These are phyloP conservation scores for Aspergillus piperis DNA, from an alignment of 2,329 filamentous ascomycete genomes.

Conservation along the genomic window DNA sequence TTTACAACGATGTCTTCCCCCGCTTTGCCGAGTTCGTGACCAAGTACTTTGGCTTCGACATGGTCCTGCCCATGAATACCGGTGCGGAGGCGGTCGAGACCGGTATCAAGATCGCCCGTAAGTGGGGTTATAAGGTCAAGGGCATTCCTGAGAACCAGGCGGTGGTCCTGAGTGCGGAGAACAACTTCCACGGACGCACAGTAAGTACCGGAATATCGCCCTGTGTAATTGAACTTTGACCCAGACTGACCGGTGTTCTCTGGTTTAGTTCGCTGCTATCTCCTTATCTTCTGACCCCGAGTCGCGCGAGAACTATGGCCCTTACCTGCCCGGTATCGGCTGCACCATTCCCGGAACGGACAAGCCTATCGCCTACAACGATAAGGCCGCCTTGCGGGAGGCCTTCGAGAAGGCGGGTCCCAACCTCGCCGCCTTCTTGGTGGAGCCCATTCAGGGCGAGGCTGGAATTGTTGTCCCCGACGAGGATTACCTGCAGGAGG, in stretches of 20 bases:
- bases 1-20: conserved; percentile 98
- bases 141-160: conserved; percentile 82
- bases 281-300: conserved; percentile 95
- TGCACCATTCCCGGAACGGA: conserved; percentile 73
- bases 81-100: conserved; percentile 96
- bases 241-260: background rate
- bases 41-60: conserved; percentile 88
- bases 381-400: conserved; percentile 75
- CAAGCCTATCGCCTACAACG: conserved; percentile 81
- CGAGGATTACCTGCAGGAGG: conserved; percentile 78
- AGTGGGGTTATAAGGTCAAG: conserved; percentile 98
- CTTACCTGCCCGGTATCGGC: conserved; percentile 87
- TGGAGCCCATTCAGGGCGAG: conserved; percentile 97
- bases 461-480: conserved; percentile 95
- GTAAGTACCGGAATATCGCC: conserved; percentile 54
- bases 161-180: conserved; percentile 76
- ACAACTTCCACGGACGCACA: conserved; percentile 97
- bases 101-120: conserved; percentile 90
- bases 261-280: conserved; percentile 78
- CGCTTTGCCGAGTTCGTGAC: conserved; percentile 92
- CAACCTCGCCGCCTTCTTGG: conserved; percentile 86
- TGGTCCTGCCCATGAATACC: conserved; percentile 98
- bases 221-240: background rate
- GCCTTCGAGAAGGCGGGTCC: conserved; percentile 78
- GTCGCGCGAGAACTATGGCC: conserved; percentile 94